phyloP scores from a whole-genome alignment of 192 early-diverging fungal genomes.

The Obelidium mucronatum region DNA sequence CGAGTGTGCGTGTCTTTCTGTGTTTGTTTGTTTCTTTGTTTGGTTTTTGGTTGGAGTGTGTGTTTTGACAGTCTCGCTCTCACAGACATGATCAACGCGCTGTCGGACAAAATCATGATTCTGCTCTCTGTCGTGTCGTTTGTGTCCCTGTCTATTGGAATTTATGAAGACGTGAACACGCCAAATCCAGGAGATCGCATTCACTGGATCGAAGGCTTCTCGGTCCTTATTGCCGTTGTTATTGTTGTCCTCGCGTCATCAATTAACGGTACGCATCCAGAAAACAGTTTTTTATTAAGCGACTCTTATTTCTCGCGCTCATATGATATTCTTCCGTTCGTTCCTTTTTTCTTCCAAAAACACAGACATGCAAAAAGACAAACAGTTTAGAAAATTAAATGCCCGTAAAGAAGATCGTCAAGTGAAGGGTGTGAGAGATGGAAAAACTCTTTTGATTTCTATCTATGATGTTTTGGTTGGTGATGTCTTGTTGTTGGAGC shows the following conservation, averaged over 20 bases:
- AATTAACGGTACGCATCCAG: slow-evolving; percentile 19
- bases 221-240: slow-evolving; percentile 75
- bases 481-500: slow-evolving; percentile 86
- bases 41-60: not conserved
- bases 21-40: not conserved
- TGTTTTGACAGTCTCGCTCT: not conserved
- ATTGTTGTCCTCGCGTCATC: slow-evolving; percentile 31
- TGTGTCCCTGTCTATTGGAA: slow-evolving; percentile 84
- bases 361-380: slow-evolving; percentile 85
- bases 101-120: slow-evolving; percentile 69
- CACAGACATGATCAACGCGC: slow-evolving; percentile 37
- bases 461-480: slow-evolving; percentile 89
- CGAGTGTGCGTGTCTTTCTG: slow-evolving; percentile 51
- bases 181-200: slow-evolving; percentile 58
- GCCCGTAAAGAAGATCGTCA: slow-evolving; percentile 84
- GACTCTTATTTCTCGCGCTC: no score
- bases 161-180: slow-evolving; percentile 77
- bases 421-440: slow-evolving; percentile 70
- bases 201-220: slow-evolving; percentile 68
- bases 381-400: slow-evolving; percentile 87
- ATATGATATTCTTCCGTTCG: no score
- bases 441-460: slow-evolving; percentile 75
- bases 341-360: no score
- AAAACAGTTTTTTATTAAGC: no score
- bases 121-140: slow-evolving; percentile 86